Base-by-base conservation (phyloP, 305 asterid species). In the Withania somnifera region DNA sequence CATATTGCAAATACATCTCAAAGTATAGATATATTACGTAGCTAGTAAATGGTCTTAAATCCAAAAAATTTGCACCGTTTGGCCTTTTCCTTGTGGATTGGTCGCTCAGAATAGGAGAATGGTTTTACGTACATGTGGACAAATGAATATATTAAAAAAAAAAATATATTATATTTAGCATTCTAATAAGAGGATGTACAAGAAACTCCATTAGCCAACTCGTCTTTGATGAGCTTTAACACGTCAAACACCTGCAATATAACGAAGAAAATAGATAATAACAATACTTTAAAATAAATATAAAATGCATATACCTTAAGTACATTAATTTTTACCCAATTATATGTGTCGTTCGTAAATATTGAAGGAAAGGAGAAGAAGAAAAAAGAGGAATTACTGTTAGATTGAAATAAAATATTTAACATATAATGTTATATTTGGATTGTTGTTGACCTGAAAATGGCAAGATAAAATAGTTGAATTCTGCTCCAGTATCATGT, bases 161-260 rank as follows among this genome's bases (percentile, higher is more conserved):
- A 17, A 28, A 36, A 64, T 11, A 17, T n/a, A 38, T 47, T 34
- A 3, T 53, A 11, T 42, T 24, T 38, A 56, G 45, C 20, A 10
- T 63, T 6, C 14, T 71, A 71, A 45, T 57, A 42, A 71, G 57
- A 63, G 34, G 71, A 32, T 47, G 20, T 63, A 30, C 81, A 78
- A 63, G 81, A 73, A 52, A 82, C 83, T 82, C 82, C 88, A 47
- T 85, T 75, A 84, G 77, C 66, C 75, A 94, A 83, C 90, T 90
- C 94, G 76, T 53, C 82, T 73, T 87, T 82, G 82, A 94, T 92
- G 90, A 89, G 84, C 82, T 89, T 88, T 87, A 94, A 83, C 11
- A 91, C 81, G 50, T 90, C 91, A 77, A 86, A 80, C 80, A 91
- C 96, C 97, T 94, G 91, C 89, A 84, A 34, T 4, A 15, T 3